Base-by-base conservation (phyloP, 768 basidiomycete genomes). In the Lactifluus piperatus region DNA sequence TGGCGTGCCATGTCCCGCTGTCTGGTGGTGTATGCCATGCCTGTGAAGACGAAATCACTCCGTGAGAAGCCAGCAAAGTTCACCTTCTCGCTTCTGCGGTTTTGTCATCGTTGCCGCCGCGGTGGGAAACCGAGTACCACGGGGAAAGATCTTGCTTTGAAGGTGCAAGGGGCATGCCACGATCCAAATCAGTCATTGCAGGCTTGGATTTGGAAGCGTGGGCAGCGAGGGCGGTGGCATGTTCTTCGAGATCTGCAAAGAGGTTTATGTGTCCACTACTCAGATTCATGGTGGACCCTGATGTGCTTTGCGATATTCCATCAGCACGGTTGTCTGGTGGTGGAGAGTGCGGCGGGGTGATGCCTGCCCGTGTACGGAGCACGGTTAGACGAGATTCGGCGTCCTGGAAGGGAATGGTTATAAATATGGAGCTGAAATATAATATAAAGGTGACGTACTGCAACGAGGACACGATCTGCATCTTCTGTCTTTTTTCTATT, bases 231-330 rank as follows among this genome's bases (percentile, higher is more conserved):
- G 77, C 68, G 22, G 79, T 72, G 4, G 78, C 73, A 62, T 75
- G 79, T 77, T 80, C 68, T 66, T 91, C 90, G n/a, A 91, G 64
- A 66, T 91, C 88, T 64, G 87, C 84, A 63, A 91, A 92, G 52
- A 93, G 72, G 68, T 91, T 92, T 71, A 92, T 89, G 65, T 93
- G 90, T 1, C 85, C 85, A 36, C 75, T 75, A 1, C 80, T 75
- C 27, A 32, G 11, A 5, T 16, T 9, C 13, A 60, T 32, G 2
- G 77, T 76, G 30, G 56, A 57, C 20, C 51, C 54, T 32, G 58
- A 49, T 10, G 30, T 24, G 24, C 48, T 49, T 2, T 55, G 51
- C 2, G 39, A 13, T 22, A 70, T 67, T 4, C 71, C 70, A 18
- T 44, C 53, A 9, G n/a, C n/a, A n/a, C n/a, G n/a, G n/a, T 18